Evolutionary conservation across 2,329 filamentous ascomycete genomes (phyloP).

Genomic region (Corinectria fuckeliana): DNA sequence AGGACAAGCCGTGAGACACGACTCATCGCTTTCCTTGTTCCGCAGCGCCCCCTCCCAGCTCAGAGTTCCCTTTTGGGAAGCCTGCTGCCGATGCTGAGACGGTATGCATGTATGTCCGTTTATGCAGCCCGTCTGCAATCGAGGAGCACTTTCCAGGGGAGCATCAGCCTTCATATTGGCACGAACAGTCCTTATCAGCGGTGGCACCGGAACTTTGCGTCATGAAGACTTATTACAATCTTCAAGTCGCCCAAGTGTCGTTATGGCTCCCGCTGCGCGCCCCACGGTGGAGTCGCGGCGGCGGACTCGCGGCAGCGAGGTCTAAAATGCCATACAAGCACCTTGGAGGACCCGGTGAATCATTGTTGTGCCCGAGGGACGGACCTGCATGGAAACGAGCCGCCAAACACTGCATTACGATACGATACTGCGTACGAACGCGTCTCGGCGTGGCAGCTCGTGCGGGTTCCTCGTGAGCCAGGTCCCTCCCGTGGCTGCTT

Average conservation of each 20-base stretch:
- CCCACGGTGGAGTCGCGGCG: conserved; percentile 2
- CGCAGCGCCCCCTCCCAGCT: not conserved
- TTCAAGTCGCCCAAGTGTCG: not conserved
- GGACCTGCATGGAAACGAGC: not conserved
- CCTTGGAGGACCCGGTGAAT: not conserved
- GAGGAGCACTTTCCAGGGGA: conserved; percentile 6
- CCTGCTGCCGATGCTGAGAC: not conserved
- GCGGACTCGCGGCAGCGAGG: not conserved
- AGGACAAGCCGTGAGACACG: conserved; percentile 13
- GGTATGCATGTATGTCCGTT: not conserved
- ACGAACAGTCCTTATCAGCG: not conserved
- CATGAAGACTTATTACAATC: not conserved
- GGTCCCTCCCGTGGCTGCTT: not conserved
- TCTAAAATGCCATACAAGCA: not conserved
- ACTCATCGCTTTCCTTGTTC: conserved; percentile 3
- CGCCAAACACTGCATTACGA: not conserved
- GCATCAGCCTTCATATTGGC: not conserved
- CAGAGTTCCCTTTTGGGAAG: conserved; percentile 11
- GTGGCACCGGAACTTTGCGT: not conserved
- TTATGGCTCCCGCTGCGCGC: conserved; percentile 1
- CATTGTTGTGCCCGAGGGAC: too few species aligned
- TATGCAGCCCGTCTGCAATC: conserved; percentile 1
- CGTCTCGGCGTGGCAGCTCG: not conserved
- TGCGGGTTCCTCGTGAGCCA: not conserved
- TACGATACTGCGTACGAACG: not conserved